Conservation (phyloP, 2,329 filamentous ascomycete genomes). For the Metarhizium anisopliae region DNA sequence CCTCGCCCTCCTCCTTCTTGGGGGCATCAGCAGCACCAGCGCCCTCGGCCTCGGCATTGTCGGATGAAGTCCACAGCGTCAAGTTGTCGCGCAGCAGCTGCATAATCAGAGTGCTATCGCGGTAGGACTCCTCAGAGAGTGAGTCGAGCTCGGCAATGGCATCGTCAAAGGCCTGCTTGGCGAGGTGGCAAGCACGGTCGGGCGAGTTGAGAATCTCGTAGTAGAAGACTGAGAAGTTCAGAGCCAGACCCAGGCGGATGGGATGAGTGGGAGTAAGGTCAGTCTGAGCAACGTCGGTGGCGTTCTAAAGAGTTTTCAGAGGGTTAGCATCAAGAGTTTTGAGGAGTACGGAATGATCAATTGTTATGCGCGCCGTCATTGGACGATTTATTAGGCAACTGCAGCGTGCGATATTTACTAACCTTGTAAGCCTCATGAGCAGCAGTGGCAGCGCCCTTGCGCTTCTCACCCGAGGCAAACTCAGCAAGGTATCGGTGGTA, state of each 20-base stretch:
- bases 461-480: constrained; percentile 88
- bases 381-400: neutral
- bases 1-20: constrained; percentile 53
- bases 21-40: constrained; percentile 44
- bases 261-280: constrained; percentile 96
- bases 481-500: constrained; percentile 94
- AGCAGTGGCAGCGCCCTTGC: constrained; percentile 77
- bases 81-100: constrained; percentile 97
- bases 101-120: constrained; percentile 99
- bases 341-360: constrained; percentile 6
- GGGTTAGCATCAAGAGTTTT: constrained; percentile 1
- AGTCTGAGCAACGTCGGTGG: constrained; percentile 95
- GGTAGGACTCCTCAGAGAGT: constrained; percentile 95
- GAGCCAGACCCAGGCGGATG: constrained; percentile 91
- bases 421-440: constrained; percentile 98
- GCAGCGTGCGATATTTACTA: constrained; percentile 19
- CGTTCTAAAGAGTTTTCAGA: constrained; percentile 52
- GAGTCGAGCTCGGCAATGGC: constrained; percentile 98
- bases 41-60: constrained; percentile 69
- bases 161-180: constrained; percentile 98
- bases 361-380: constrained; percentile 11
- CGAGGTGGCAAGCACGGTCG: constrained; percentile 93
- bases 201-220: constrained; percentile 99
- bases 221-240: constrained; percentile 99
- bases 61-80: constrained; percentile 94